Evolutionary conservation across 305 asterid species (phyloP).

Genomic region (Rubia tinctorum): DNA sequence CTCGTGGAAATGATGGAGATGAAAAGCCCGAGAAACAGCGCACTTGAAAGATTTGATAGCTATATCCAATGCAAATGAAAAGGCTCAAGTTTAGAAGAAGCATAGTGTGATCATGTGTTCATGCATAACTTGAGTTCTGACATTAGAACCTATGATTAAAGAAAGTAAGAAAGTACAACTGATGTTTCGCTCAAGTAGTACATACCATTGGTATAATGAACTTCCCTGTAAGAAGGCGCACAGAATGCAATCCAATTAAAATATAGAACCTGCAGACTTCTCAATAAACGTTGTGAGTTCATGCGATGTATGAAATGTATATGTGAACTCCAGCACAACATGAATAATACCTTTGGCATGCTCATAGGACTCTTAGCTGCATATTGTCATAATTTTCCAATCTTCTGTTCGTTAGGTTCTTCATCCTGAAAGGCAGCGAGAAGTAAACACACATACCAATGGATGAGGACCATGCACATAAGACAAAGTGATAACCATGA

Average conservation of each 20-base stretch:
- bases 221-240: conserved; percentile 89
- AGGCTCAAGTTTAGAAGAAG: neutral
- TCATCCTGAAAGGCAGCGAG: conserved; percentile 50
- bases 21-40: conserved; percentile 79
- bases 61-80: conserved; percentile 17
- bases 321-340: too few relatives aligned
- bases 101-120: too few relatives aligned
- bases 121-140: neutral
- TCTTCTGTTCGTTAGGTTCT: conserved; percentile 92
- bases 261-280: too few relatives aligned
- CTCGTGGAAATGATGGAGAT: conserved; percentile 75
- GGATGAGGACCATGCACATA: neutral
- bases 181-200: neutral
- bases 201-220: conserved; percentile 95
- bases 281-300: too few relatives aligned
- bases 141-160: too few relatives aligned
- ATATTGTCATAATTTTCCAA: conserved; percentile 93
- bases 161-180: too few relatives aligned
- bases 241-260: conserved; percentile 78
- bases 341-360: conserved; percentile 75
- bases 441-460: neutral
- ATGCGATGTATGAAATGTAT: too few relatives aligned
- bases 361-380: conserved; percentile 94
- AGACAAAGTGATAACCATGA: neutral
- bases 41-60: conserved; percentile 88